phyloP scores from a whole-genome alignment of 345 rosid genomes.

The Aurinia saxatilis region DNA sequence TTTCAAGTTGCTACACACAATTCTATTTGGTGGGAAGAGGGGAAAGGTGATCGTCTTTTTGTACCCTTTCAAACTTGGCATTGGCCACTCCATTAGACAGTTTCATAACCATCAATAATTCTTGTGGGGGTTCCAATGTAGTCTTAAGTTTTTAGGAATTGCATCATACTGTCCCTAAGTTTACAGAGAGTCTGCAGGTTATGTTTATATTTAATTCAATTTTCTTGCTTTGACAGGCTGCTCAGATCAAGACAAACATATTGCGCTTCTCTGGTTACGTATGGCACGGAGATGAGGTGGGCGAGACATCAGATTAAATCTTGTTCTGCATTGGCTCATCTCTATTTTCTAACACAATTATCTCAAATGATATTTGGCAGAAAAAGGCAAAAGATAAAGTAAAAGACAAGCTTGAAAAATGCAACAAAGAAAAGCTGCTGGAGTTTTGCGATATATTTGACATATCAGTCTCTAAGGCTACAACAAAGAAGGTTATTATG shows the following conservation, averaged over 20 bases:
- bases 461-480: slow-evolving; percentile 49
- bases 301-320: neutral
- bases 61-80: neutral
- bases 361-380: slow-evolving; percentile 35
- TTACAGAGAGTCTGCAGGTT: neutral
- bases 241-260: slow-evolving; percentile 72
- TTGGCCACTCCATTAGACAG: neutral
- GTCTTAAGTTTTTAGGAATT: neutral
- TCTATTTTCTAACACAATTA: neutral
- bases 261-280: slow-evolving; percentile 86
- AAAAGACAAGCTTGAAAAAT: slow-evolving; percentile 80
- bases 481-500: slow-evolving; percentile 64
- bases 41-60: slow-evolving; percentile 54
- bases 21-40: slow-evolving; percentile 67
- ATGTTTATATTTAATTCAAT: slow-evolving; percentile 14
- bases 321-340: neutral
- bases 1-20: slow-evolving; percentile 61
- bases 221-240: slow-evolving; percentile 57
- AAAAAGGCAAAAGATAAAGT: slow-evolving; percentile 70
- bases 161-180: neutral
- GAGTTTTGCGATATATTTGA: slow-evolving; percentile 87
- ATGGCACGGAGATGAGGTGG: slow-evolving; percentile 89
- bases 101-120: slow-evolving; percentile 1
- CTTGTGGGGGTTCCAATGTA: neutral
- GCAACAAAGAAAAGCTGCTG: slow-evolving; percentile 67